phyloP scores from a whole-genome alignment of 2,329 filamentous ascomycete species.

The Calonectria hongkongensis region DNA sequence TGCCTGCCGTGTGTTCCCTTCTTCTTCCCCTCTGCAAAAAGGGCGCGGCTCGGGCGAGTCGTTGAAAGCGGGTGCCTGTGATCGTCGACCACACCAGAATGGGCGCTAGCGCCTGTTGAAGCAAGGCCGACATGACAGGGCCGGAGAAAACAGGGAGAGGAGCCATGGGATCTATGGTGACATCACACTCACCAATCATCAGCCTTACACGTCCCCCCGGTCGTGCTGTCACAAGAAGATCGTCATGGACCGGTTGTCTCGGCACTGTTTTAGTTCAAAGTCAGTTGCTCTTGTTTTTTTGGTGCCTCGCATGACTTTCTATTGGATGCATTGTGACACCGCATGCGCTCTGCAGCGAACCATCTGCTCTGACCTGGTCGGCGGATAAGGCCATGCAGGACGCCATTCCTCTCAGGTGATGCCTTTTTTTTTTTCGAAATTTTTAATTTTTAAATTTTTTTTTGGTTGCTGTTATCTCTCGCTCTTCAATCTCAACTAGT shows the following conservation, averaged over 20 bases:
- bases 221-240: constrained; percentile 29
- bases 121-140: constrained; percentile 11
- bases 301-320: constrained; percentile 6
- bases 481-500: neutral
- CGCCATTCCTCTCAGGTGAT: too few species aligned
- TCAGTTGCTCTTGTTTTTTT: constrained; percentile 11
- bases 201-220: constrained; percentile 33
- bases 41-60: constrained; percentile 9
- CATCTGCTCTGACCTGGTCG: neutral
- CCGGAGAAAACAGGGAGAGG: constrained; percentile 14
- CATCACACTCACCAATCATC: constrained; percentile 38
- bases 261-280: constrained; percentile 18
- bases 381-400: neutral
- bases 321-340: constrained; percentile 23
- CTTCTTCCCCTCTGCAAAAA: neutral
- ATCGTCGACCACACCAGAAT: constrained; percentile 12
- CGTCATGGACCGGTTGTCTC: constrained; percentile 29
- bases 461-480: neutral
- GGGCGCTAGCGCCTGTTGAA: neutral
- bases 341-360: constrained; percentile 15
- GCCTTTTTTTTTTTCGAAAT: too few species aligned
- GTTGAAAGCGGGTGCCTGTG: constrained; percentile 27
- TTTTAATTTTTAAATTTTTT: too few species aligned
- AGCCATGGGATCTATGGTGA: constrained; percentile 28
- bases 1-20: neutral